These are phyloP conservation scores for Centaurea solstitialis DNA, from an alignment of 129 eudicot species.

Conservation along the genomic window DNA sequence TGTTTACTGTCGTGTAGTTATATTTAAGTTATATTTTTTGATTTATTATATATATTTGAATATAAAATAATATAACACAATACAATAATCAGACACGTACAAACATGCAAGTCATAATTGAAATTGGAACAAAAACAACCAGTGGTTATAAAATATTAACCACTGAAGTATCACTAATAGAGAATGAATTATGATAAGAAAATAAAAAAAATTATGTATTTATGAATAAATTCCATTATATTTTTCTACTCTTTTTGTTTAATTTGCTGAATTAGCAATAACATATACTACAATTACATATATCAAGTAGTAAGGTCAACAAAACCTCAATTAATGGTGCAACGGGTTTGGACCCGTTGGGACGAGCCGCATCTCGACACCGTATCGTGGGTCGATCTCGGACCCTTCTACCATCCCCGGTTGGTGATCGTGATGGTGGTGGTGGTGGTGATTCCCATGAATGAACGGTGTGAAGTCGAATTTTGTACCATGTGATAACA, in stretches of 20 bases:
- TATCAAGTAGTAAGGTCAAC: constrained; percentile 23
- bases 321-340: constrained; percentile 56
- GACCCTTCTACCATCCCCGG: constrained; percentile 2
- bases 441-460: constrained; percentile 33
- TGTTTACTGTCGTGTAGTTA: neutral
- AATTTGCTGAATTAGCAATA: constrained; percentile 12
- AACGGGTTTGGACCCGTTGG: constrained; percentile 73
- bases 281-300: constrained; percentile 28
- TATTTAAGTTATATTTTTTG: neutral
- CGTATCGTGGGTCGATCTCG: constrained; percentile 49
- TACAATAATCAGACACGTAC: neutral
- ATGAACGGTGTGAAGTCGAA: constrained; percentile 54
- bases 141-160: constrained; percentile 23
- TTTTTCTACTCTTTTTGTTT: constrained; percentile 27
- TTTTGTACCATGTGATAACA: constrained; percentile 2
- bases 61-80: neutral
- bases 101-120: neutral
- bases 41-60: neutral
- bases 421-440: constrained; percentile 7
- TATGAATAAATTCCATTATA: constrained; percentile 34
- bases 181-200: neutral
- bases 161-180: constrained; percentile 12
- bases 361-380: constrained; percentile 49
- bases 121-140: neutral
- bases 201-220: constrained; percentile 10